Evolutionary conservation across 495 filamentous ascomycete species (phyloP).

Genomic region (Hypoxylon trugodes): DNA sequence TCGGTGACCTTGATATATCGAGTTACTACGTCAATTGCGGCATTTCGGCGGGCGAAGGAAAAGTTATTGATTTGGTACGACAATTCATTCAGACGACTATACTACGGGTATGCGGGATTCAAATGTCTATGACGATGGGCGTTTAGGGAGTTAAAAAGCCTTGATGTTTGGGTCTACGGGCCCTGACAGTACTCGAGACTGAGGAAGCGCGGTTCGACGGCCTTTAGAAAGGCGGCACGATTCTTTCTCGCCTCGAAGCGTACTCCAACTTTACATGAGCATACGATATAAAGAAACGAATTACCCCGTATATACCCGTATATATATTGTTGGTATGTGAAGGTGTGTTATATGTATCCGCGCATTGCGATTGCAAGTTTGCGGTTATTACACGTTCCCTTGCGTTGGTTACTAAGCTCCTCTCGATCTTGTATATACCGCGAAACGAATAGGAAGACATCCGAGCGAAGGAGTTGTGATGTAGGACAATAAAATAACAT

Average conservation of each 20-base stretch:
- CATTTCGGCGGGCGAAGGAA: conserved; percentile 24
- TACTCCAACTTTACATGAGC: conserved; percentile 14
- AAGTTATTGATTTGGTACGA: conserved; percentile 29
- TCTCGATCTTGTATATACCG: conserved; percentile 14
- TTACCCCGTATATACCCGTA: neutral
- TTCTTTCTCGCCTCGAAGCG: conserved; percentile 6
- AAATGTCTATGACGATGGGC: conserved; percentile 29
- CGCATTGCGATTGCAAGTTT: neutral
- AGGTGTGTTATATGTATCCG: conserved; percentile 1
- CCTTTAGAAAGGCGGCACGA: conserved; percentile 6
- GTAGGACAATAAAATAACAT: conserved; percentile 5
- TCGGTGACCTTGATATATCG: conserved; percentile 9
- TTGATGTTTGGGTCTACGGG: conserved; percentile 15
- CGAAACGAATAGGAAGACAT: neutral
- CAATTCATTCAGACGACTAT: conserved; percentile 17
- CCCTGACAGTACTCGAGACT: conserved; percentile 6
- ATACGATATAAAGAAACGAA: neutral
- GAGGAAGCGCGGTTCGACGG: conserved; percentile 11
- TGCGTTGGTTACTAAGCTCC: neutral
- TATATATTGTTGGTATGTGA: conserved; percentile 18
- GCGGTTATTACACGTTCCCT: neutral
- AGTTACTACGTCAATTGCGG: conserved; percentile 19
- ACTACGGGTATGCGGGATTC: conserved; percentile 13
- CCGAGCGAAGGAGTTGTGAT: conserved; percentile 3
- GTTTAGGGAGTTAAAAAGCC: conserved; percentile 30